These are phyloP conservation scores for Saccharum officinarum DNA, from an alignment of 176 grass and related monocot genomes.

Conservation along the genomic window DNA sequence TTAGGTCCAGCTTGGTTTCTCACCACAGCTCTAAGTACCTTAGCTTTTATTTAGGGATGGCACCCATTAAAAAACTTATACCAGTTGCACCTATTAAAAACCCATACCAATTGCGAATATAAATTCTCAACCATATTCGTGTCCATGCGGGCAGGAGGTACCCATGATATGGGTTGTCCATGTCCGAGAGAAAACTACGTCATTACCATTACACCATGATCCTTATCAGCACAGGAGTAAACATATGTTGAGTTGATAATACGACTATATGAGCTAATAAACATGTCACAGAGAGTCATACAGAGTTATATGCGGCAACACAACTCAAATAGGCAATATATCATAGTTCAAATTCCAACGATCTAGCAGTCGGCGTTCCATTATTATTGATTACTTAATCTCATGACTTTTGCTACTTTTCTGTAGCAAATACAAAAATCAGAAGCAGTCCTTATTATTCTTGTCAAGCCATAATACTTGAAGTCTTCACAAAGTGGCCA, in stretches of 20 bases:
- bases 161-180: too few relatives aligned
- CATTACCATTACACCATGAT: too few relatives aligned
- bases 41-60: too few relatives aligned
- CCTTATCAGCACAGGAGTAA: too few relatives aligned
- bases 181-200: too few relatives aligned
- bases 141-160: too few relatives aligned
- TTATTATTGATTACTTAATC: neutral
- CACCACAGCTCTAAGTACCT: too few relatives aligned
- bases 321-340: neutral
- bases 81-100: neutral
- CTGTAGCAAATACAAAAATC: neutral
- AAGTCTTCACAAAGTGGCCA: neutral
- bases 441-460: neutral
- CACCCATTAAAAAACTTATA: neutral
- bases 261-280: neutral
- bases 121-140: neutral
- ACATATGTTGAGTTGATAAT: too few relatives aligned
- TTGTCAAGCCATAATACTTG: neutral
- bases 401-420: neutral
- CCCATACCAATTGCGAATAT: too few relatives aligned
- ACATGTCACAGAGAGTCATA: neutral
- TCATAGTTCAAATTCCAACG: neutral
- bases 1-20: neutral
- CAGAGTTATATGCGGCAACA: neutral
- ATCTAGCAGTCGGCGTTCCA: neutral